Evolutionary conservation across 495 filamentous ascomycete species (phyloP), one percentile per base, ranked within the genome.

Genomic region (Aspergillus nanangensis): DNA sequence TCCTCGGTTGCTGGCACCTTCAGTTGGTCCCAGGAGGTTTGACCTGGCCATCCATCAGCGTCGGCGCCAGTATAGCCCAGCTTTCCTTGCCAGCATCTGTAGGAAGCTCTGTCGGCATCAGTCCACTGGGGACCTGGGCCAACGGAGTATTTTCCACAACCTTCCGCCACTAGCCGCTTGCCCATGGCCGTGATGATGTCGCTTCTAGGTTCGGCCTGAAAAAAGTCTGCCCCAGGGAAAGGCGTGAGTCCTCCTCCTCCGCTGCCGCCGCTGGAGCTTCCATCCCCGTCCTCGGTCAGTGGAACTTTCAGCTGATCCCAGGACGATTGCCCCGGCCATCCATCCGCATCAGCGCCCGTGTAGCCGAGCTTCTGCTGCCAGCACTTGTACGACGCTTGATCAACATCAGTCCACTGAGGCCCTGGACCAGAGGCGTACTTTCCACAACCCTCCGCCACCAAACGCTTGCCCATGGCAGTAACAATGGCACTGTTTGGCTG

Each of bases 21-120:
- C 7, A 47, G 15, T 20, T 35, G 24, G 24, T 47, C 45, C 45
- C 45, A 47, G 15, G 45, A 41, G 8, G 25, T 29, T 19, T 47
- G 36, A 5, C 45, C 45, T 8, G 45, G 45, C 45, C 45, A 47
- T 23, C 45, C 45, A 34, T 47, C 45, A 13, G 45, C 45, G 11
- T 40, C 45, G 2, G 45, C 36, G 17, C 37, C 37, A 18, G 45
- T 47, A 20, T 47, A 47, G 5, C 45, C 45, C 1, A 47, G 24
- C 37, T 47, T 33, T 24, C 32, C 37, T 25, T 47, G 45, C 45
- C 45, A 47, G 19, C 45, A 47, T 19, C 15, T 5, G 18, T 47
- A 47, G 0, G 24, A 34, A 8, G 14, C 25, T 27, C 15, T 9
- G 18, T 47, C 45, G 15, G 4, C 45, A 17, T 47, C 45, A 3